These are phyloP conservation scores for Ophiostoma montium DNA, from an alignment of 2,329 filamentous ascomycete genomes.

Conservation along the genomic window DNA sequence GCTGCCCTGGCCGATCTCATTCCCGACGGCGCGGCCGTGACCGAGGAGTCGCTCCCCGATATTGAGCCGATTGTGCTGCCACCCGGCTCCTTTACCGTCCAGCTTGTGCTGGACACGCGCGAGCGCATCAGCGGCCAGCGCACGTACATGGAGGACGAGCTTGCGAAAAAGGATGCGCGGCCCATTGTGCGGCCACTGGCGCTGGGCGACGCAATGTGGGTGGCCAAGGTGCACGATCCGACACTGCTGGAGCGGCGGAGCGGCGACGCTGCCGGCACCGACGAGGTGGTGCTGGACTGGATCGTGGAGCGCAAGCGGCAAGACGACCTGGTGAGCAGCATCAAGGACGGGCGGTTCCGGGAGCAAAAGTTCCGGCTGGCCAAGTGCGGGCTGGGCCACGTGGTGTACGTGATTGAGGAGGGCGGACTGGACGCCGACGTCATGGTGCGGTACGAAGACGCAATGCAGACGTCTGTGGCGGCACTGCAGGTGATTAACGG, in stretches of 20 bases:
- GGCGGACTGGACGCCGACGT: constrained; percentile 43
- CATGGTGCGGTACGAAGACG: constrained; percentile 45
- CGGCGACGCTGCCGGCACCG: constrained; percentile 37
- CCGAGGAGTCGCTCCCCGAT: constrained; percentile 23
- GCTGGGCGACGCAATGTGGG: constrained; percentile 65
- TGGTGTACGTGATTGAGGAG: constrained; percentile 68
- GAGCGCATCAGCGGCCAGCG: constrained; percentile 61
- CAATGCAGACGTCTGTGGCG: constrained; percentile 58
- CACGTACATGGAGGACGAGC: constrained; percentile 62
- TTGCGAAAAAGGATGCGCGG: constrained; percentile 49
- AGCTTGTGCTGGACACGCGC: constrained; percentile 56
- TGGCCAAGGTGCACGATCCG: constrained; percentile 56
- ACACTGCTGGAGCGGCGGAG: constrained; percentile 40
- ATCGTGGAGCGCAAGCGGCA: constrained; percentile 70
- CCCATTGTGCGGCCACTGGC: constrained; percentile 56
- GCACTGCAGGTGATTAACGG: constrained; percentile 66
- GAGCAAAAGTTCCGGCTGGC: constrained; percentile 73
- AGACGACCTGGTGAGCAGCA: constrained; percentile 65
- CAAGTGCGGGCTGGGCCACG: constrained; percentile 58
- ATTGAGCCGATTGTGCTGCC: constrained; percentile 48
- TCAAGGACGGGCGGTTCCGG: constrained; percentile 70
- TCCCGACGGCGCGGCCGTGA: constrained; percentile 4
- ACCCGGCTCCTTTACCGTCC: constrained; percentile 54
- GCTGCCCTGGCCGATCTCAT: constrained; percentile 2
- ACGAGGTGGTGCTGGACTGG: constrained; percentile 64